Evolutionary conservation across 164 flowering plant species (phyloP), one percentile per base, ranked within the genome.

Genomic region (Euptelea pleiosperma): DNA sequence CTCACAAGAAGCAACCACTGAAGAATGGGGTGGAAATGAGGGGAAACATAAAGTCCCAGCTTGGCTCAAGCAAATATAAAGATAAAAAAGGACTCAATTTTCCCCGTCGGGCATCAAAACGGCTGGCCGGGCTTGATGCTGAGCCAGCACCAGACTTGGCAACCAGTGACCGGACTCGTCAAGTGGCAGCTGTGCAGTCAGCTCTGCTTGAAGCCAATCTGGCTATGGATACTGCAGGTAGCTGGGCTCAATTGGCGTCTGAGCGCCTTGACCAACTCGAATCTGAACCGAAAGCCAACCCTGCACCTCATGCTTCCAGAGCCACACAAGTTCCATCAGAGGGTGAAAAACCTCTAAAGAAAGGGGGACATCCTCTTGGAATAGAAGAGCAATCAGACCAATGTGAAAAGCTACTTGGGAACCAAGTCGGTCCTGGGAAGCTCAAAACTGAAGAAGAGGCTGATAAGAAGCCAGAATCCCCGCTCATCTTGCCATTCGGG

Each of bases 31-130:
- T 25, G 4, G 70, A 6, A 44, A 49, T 7, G 30, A 18, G 33
- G 48, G 59, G 45, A 49, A 56, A 12, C 8, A 49, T 26, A 34
- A 67, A 37, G 24, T 40, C 55, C 21, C 37, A 21, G 15, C 19
- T 4, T 56, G 36, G 62, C n/a, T 18, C 30, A 21, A 29, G 49
- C 36, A 72, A 64, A 46, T 43, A 42, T 36, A 69, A 58, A 55
- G 56, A 44, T n/a, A 63, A 50, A 53, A 65, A 49, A 22, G 46
- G 50, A 21, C 49, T 60, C 15, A 29, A 67, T 24, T 33, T 75
- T 55, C 88, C 85, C 56, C 75, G 75, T 12, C 73, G 82, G 34
- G 54, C 83, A 46, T 83, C 91, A 44, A 81, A 73, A 60, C 75
- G 86, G 29, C 72, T 82, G 47, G 83, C 88, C 59, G 80, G 71